Base-by-base conservation (phyloP, 768 basidiomycete species). In the Leucosporidium yakuticum region DNA sequence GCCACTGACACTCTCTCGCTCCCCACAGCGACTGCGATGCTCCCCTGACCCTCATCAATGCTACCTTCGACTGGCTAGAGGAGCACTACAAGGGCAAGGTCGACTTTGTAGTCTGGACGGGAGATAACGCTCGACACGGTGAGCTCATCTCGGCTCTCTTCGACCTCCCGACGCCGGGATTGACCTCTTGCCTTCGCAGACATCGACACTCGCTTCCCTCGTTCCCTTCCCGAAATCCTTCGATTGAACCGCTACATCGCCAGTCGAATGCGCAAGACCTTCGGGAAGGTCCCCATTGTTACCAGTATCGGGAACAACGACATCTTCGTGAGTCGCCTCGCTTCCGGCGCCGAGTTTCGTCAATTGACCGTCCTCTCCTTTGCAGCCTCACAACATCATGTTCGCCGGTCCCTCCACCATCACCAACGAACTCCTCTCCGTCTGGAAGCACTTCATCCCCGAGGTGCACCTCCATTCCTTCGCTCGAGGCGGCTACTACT, bases 61-160 rank as follows among this genome's bases (percentile, higher is more conserved):
- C 84, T 49, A 91, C 91, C 15, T 83, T 96, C 60, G 87, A 92
- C 70, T 90, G 83, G 80, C 78, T 94, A 63, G 86, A 87, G 61
- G 82, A 85, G 72, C 83, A 89, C 69, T 93, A 90, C 90, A 84
- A 86, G 51, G 82, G 84, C 67, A 86, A 93, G 74, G 84, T 96
- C 49, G 92, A 96, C 76, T 96, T 94, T 77, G 90, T 96, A 39
- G 82, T 96, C 47, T 93, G 89, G 88, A 75, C 74, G 83, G 81
- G 25, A 56, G 70, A 82, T 68, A 80, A 79, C 67, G 81, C 81
- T 1, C 77, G 79, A 75, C 71, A 62, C 21, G 39, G 39, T 44
- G 39, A 44, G 39, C 39, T 44, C 39, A 3, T 15, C 39, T 9
- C 17, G 44, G 31, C 29, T 61, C 36, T 51, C 31, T 79, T 87